Evolutionary conservation across 805 yeast genomes (phyloP).

Genomic region (Ogataea polymorpha): DNA sequence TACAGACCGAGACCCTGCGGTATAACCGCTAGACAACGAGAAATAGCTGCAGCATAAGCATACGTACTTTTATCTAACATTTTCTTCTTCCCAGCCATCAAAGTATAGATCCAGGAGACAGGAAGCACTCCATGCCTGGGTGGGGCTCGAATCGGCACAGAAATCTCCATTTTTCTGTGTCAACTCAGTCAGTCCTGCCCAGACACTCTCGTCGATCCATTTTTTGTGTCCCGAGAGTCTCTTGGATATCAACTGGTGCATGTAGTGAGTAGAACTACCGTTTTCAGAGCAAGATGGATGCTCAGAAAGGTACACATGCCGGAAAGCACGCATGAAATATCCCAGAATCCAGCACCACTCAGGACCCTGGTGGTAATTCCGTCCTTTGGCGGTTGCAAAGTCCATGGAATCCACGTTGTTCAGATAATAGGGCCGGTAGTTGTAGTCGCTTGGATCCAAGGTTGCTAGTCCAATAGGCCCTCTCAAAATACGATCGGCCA

Average conservation of each 20-base stretch:
- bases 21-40: constrained; percentile 19
- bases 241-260: constrained; percentile 56
- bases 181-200: constrained; percentile 94
- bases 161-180: constrained; percentile 83
- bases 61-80: not conserved
- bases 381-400: constrained; percentile 90
- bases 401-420: constrained; percentile 80
- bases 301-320: constrained; percentile 45
- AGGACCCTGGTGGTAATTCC: constrained; percentile 98
- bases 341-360: constrained; percentile 97
- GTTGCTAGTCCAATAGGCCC: constrained; percentile 94
- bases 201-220: constrained; percentile 72
- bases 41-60: constrained; percentile 2
- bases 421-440: constrained; percentile 85
- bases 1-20: constrained; percentile 25
- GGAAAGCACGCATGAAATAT: constrained; percentile 77
- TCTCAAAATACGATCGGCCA: constrained; percentile 71
- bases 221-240: constrained; percentile 61
- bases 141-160: constrained; percentile 86
- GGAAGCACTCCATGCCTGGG: constrained; percentile 96
- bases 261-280: constrained; percentile 43
- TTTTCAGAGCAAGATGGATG: constrained; percentile 35
- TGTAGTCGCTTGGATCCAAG: constrained; percentile 86
- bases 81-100: constrained; percentile 47
- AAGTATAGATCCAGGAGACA: constrained; percentile 77